These are phyloP conservation scores for Ananas comosus DNA, from an alignment of 176 grass and related monocot species.

Conservation along the genomic window DNA sequence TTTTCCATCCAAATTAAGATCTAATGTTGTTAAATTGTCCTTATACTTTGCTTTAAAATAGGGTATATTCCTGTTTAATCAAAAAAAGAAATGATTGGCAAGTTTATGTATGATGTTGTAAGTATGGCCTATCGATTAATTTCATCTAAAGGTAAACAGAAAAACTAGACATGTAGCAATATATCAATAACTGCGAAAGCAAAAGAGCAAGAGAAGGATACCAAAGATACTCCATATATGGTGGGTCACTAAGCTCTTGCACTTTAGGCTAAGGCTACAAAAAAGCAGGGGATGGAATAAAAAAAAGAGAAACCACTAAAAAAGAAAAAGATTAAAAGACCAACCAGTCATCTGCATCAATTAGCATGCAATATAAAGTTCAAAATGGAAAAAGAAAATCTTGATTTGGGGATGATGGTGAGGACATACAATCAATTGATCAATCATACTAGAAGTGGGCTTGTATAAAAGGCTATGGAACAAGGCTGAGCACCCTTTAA, in stretches of 20 bases:
- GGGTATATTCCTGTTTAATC: no score
- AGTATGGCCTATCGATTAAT: no score
- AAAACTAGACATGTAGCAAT: no score
- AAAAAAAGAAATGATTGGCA: no score
- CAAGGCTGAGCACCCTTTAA: no score
- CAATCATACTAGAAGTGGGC: no score
- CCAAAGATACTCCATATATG: background rate
- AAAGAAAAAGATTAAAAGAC: background rate
- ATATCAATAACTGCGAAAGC: background rate
- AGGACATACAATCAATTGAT: background rate
- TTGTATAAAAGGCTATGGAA: no score
- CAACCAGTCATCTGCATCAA: background rate
- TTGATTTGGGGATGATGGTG: background rate
- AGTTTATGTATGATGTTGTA: no score
- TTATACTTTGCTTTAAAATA: no score
- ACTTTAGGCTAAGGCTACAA: background rate
- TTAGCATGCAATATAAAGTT: background rate
- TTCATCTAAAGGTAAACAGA: no score
- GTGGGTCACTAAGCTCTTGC: background rate
- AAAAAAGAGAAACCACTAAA: background rate
- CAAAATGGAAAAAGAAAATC: background rate
- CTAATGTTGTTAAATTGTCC: no score
- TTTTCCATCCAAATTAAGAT: no score
- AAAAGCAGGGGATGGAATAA: background rate
- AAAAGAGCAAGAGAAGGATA: background rate